Base-by-base conservation (phyloP, 495 filamentous ascomycete species). In the Penicillium taxi region DNA sequence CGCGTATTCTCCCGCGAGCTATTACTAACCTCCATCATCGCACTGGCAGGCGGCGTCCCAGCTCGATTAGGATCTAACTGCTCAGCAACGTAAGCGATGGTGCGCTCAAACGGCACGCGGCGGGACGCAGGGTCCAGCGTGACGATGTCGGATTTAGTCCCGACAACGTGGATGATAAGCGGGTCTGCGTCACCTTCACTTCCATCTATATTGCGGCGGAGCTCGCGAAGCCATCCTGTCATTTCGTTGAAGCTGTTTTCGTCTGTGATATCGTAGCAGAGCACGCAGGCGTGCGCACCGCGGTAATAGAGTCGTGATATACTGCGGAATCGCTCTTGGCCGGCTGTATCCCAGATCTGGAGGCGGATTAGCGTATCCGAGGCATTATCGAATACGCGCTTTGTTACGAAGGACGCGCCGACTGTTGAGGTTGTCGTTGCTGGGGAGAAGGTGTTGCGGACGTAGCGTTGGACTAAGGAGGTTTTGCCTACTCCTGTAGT, bases 291-390 rank as follows among this genome's bases (percentile, higher is more conserved):
- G 57, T 94, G 89, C 26, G 91, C 91, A 53, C 86, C 86, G 49
- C 88, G 78, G 64, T 98, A 98, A 63, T 98, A 98, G 21, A 96
- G 77, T 18, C 86, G 79, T 9, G 86, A 91, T 38, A 98, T 96
- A 17, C 78, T 82, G 39, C 91, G 82, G 58, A 96, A 98, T 9
- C 91, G 78, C 67, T 98, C 91, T 50, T 96, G 91, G 28, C 91
- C 91, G 32, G 90, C 91, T 44, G 86, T 93, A 49, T 93, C 84
- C 86, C 89, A 94, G 35, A 95, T 88, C 61, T 94, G 86, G 15
- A 95, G 66, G 6, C 87, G 77, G 14, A 95, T 84, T 9, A 77
- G 66, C 6, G 83, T 86, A 48, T 85, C 82, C 15, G 81, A 76
- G 33, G 93, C 80, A 45, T 76, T 77, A 63, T 96, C 88, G 45